Base-by-base conservation (phyloP, 164 flowering plant species). In the Paratinospora sagittata region DNA sequence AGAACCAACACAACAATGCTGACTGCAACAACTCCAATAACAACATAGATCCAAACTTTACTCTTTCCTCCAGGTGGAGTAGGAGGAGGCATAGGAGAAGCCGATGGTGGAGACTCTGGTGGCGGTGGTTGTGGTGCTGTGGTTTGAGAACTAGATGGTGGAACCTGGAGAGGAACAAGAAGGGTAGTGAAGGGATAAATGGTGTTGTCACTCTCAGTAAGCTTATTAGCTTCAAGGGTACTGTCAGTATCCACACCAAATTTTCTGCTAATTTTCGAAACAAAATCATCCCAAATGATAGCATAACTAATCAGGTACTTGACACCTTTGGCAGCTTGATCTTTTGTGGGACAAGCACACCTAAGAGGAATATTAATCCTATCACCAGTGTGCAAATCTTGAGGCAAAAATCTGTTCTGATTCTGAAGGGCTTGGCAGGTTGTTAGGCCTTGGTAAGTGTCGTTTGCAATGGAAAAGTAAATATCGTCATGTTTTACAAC, bases 291-390 rank as follows among this genome's bases (percentile, higher is more conserved):
- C 63, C n/a, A 7, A 41, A 68, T 60, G 41, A 87, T 73, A n/a
- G 77, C 3, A 60, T 87, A 90, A 63, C 84, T 89, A 72, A 87
- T 16, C 23, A 90, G 76, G 75, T 82, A 90, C 43, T 80, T 84
- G 14, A 81, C 55, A 21, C 95, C 90, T 0, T 37, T 26, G 39
- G 67, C 79, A 5, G 62, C 74, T 71, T 92, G 96, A 37, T 83
- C 78, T 66, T 72, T 82, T 0, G 90, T 87, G 9, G 94, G 96
- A 81, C 97, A 92, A 66, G 96, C 92, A 84, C 97, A 92, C 75
- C 93, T 83, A 57, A 90, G 79, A 75, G 95, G 96, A 69, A 90
- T 81, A 17, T 24, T 76, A 39, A 93, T 66, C 58, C 41, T 76
- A 11, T 45, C 12, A n/a, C 91, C 93, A 17, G 67, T 7, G 17